Base-by-base conservation (phyloP, 2,329 filamentous ascomycete species). In the Periconia sp. region DNA sequence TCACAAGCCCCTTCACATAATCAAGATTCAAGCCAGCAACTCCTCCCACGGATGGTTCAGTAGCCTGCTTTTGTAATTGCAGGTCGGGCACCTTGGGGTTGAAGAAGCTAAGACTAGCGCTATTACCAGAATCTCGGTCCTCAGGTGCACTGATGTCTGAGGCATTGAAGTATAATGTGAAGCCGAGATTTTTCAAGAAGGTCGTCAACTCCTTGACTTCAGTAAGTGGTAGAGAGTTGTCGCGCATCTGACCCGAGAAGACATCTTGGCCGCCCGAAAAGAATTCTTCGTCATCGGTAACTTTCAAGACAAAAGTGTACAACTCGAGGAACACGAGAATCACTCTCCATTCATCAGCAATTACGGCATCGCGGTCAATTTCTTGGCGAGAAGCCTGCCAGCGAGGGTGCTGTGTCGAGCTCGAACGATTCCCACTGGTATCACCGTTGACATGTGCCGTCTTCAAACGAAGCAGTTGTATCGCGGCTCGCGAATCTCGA, bases 241-340 rank as follows among this genome's bases (percentile, higher is more conserved):
- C 79, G 40, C 76, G 74, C 10, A 59, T 42, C 25, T 65, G 57
- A 8, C 46, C 52, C 3, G 63, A 59, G 12, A 54, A 59, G 1
- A 39, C 32, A 11, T 60, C 57, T 17, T 73, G 26, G 69, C 73
- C 48, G 41, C 79, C 78, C 43, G 83, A 81, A 49, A 95, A 87
- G 64, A 99, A 99, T 58, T 99, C 94, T 54, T 97, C 92, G 52
- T 99, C 94, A 56, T 99, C 94, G 66, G 92, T 95, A 23, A 97
- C 83, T 56, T 94, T 88, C 10, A 97, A 76, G 2, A 96, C 84
- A 65, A 97, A 97, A 2, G 88, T 90, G 65, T 96, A 99, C 0
- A 99, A 80, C 59, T 99, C 94, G 5, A 99, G 78, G 63, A 99
- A 97, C 0, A 99, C 79, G 0, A 97, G 76, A 29, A 96, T 83